Percentiles rank a stretch among this genome's conserved stretches.
Conservation (phyloP, 2,329 filamentous ascomycete species). For the Cercospora beticola region DNA sequence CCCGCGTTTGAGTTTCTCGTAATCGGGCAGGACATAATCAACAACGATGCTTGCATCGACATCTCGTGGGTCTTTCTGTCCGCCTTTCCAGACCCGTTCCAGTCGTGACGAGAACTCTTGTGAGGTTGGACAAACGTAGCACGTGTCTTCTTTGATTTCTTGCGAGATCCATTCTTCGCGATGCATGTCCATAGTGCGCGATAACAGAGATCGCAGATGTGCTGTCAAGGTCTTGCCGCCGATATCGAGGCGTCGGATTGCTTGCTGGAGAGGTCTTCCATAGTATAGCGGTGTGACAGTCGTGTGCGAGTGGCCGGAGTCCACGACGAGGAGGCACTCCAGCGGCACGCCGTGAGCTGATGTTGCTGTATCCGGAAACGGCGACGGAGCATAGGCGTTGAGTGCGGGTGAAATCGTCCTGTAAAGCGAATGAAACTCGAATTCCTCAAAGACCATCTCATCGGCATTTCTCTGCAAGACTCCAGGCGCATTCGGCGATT, state of each 20-base stretch:
- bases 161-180: slow-evolving; percentile 93
- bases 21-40: slow-evolving; percentile 90
- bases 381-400: slow-evolving; percentile 33
- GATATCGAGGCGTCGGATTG: slow-evolving; percentile 80
- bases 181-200: slow-evolving; percentile 91
- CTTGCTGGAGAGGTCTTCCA: slow-evolving; percentile 75
- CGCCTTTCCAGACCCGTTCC: slow-evolving; percentile 80
- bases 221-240: slow-evolving; percentile 94
- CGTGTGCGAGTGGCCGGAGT: slow-evolving; percentile 90
- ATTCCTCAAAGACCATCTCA: slow-evolving; percentile 97
- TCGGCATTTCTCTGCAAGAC: slow-evolving; percentile 86
- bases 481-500: slow-evolving; percentile 79
- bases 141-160: slow-evolving; percentile 89
- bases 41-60: slow-evolving; percentile 63
- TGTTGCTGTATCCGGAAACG: slow-evolving; percentile 42
- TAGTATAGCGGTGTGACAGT: slow-evolving; percentile 83
- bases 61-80: slow-evolving; percentile 57
- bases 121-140: slow-evolving; percentile 59
- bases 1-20: slow-evolving; percentile 63
- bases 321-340: slow-evolving; percentile 74
- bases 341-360: background rate
- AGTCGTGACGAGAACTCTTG: slow-evolving; percentile 67
- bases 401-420: slow-evolving; percentile 45
- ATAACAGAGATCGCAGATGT: slow-evolving; percentile 84
- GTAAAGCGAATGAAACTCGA: slow-evolving; percentile 84